Conservation (phyloP, 306 rosid species). For the Neltuma alba region DNA sequence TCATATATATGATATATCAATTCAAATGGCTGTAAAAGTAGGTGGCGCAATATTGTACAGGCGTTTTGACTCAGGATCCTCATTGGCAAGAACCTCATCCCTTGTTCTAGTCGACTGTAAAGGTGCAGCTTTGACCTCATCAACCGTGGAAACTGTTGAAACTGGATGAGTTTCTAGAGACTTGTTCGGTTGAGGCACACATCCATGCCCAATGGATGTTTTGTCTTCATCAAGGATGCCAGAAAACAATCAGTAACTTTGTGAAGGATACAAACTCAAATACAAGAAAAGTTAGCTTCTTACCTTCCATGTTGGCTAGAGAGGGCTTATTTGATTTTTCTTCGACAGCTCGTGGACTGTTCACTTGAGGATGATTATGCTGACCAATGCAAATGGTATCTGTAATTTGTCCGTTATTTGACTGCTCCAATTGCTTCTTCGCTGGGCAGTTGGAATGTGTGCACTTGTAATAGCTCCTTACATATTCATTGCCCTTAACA, state of each 20-base stretch:
- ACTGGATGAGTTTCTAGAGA: conserved; percentile 40
- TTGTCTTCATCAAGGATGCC: conserved; percentile 50
- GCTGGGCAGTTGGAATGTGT: conserved; percentile 77
- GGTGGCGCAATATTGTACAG: conserved; percentile 57
- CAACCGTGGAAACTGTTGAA: conserved; percentile 47
- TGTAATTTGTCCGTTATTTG: conserved; percentile 57
- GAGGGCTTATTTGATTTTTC: conserved; percentile 49
- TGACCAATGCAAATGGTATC: conserved; percentile 75
- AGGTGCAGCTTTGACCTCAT: conserved; percentile 48
- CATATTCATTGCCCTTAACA: conserved; percentile 76
- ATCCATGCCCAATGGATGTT: conserved; percentile 47
- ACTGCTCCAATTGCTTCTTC: conserved; percentile 76
- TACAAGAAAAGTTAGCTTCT: conserved; percentile 32
- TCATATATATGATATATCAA: conserved; percentile 26
- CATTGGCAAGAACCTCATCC: conserved; percentile 43
- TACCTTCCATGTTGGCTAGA: conserved; percentile 55
- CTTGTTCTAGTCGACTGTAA: conserved; percentile 43
- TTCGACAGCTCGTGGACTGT: conserved; percentile 46
- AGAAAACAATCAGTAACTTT: conserved; percentile 42
- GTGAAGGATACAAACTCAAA: conserved; percentile 41
- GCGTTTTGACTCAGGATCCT: conserved; percentile 67
- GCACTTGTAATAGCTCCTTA: conserved; percentile 87
- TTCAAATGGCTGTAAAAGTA: conserved; percentile 5
- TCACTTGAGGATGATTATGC: conserved; percentile 77
- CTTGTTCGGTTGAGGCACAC: conserved; percentile 44